Evolutionary conservation across 805 yeast genomes (phyloP).

Genomic region (Ogataea ganodermae): DNA sequence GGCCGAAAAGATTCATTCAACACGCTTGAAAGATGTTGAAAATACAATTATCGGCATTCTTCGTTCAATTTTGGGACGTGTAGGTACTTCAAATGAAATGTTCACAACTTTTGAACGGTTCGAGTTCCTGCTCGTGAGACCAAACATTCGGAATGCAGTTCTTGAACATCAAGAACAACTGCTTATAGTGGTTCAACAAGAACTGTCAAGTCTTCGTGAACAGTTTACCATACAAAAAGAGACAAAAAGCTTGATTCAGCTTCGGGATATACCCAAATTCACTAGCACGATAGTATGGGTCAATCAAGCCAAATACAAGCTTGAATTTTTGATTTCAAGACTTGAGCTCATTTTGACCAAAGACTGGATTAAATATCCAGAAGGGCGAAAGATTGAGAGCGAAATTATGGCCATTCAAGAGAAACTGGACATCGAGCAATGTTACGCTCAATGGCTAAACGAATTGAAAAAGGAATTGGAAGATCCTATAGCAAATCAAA

Average conservation of each 20-base stretch:
- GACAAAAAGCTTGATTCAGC: constrained; percentile 37
- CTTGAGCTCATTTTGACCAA: constrained; percentile 56
- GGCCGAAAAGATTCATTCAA: constrained; percentile 45
- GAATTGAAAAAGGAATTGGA: constrained; percentile 10
- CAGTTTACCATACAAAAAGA: constrained; percentile 36
- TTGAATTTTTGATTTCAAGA: constrained; percentile 43
- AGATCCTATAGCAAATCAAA: constrained; percentile 16
- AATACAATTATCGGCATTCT: constrained; percentile 43
- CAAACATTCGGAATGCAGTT: constrained; percentile 57
- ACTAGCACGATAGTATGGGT: constrained; percentile 54
- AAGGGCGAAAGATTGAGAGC: constrained; percentile 61
- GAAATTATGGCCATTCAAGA: constrained; percentile 49
- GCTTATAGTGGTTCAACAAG: constrained; percentile 49
- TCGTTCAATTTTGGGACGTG: constrained; percentile 39
- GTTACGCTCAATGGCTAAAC: constrained; percentile 53
- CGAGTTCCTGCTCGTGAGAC: constrained; percentile 50
- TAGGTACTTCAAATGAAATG: constrained; percentile 49
- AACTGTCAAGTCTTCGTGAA: constrained; percentile 44
- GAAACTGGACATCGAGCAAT: constrained; percentile 44
- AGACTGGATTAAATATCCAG: constrained; percentile 63
- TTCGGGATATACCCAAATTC: constrained; percentile 49
- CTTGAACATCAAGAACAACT: constrained; percentile 59
- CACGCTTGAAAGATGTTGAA: constrained; percentile 48
- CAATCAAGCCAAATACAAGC: constrained; percentile 48
- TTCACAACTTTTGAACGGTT: constrained; percentile 52